Evolutionary conservation across 495 filamentous ascomycete genomes (phyloP).

Genomic region (Trichoderma gamsii): DNA sequence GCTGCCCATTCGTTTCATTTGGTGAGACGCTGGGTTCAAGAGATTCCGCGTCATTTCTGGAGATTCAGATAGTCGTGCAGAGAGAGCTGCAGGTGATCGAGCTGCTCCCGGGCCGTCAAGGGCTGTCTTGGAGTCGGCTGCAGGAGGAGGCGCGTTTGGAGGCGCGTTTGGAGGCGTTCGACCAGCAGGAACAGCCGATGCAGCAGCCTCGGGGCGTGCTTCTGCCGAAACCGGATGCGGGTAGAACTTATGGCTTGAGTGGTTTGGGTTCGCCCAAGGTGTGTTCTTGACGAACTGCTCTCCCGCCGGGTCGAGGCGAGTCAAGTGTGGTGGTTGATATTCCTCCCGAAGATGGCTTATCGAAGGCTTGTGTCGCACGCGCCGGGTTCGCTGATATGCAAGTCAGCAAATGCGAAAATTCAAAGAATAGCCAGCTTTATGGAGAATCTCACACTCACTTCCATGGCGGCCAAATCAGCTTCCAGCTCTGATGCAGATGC

Average conservation of each 20-base stretch:
- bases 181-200: slow-evolving; percentile 17
- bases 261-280: slow-evolving; percentile 83
- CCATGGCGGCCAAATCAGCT: slow-evolving; percentile 83
- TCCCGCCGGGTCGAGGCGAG: slow-evolving; percentile 54
- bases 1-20: slow-evolving; percentile 6
- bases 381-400: slow-evolving; percentile 12
- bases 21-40: slow-evolving; percentile 1
- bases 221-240: slow-evolving; percentile 32
- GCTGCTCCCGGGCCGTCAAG: background rate
- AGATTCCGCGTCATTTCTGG: slow-evolving; percentile 9
- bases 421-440: background rate
- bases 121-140: background rate
- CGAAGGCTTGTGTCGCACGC: slow-evolving; percentile 14
- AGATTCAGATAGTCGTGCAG: slow-evolving; percentile 5
- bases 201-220: slow-evolving; percentile 20
- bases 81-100: background rate
- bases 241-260: slow-evolving; percentile 59
- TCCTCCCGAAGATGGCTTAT: slow-evolving; percentile 23
- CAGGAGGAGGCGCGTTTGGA: background rate
- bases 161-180: too few species aligned
- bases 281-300: slow-evolving; percentile 78
- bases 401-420: background rate
- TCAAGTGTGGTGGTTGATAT: slow-evolving; percentile 20
- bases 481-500: slow-evolving; percentile 69
- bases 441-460: slow-evolving; percentile 56